Evolutionary conservation across 805 yeast genomes (phyloP).

Genomic region (Suhomyces prunicola): DNA sequence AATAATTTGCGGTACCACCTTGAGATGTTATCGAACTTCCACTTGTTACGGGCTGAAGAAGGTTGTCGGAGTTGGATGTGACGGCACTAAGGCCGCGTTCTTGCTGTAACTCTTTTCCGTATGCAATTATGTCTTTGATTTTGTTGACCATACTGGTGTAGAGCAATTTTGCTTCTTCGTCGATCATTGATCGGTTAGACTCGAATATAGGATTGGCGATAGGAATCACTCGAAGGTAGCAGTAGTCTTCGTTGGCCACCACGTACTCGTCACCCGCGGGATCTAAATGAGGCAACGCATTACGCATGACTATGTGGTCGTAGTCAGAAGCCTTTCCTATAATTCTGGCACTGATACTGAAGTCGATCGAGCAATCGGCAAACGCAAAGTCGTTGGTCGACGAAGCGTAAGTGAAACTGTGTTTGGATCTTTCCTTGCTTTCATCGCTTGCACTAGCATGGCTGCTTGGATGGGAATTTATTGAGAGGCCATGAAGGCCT

Average conservation of each 20-base stretch:
- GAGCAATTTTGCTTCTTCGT: constrained; percentile 34
- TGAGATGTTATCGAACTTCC: background rate
- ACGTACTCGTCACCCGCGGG: constrained; percentile 26
- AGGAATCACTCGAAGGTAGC: constrained; percentile 24
- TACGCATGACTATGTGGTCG: constrained; percentile 14
- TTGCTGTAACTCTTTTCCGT: constrained; percentile 20
- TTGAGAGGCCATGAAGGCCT: background rate
- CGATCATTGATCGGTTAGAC: constrained; percentile 27
- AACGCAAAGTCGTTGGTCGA: constrained; percentile 27
- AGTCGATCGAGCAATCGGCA: constrained; percentile 27
- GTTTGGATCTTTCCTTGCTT: constrained; percentile 5
- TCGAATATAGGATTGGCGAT: constrained; percentile 23
- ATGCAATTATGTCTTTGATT: constrained; percentile 26
- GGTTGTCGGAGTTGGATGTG: background rate
- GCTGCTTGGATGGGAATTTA: background rate
- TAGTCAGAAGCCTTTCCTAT: constrained; percentile 36
- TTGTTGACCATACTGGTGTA: constrained; percentile 24
- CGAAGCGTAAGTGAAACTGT: constrained; percentile 15
- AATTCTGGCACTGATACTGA: constrained; percentile 34
- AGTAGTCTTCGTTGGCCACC: constrained; percentile 26
- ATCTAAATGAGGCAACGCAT: constrained; percentile 12
- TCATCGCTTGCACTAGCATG: background rate
- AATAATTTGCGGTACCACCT: background rate
- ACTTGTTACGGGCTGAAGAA: background rate
- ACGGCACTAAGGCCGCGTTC: background rate